A percentile compares a stretch with the other conserved stretches of the same genome.
These are phyloP conservation scores for Lycium barbarum DNA, from an alignment of 257 asterid genomes.

Conservation along the genomic window DNA sequence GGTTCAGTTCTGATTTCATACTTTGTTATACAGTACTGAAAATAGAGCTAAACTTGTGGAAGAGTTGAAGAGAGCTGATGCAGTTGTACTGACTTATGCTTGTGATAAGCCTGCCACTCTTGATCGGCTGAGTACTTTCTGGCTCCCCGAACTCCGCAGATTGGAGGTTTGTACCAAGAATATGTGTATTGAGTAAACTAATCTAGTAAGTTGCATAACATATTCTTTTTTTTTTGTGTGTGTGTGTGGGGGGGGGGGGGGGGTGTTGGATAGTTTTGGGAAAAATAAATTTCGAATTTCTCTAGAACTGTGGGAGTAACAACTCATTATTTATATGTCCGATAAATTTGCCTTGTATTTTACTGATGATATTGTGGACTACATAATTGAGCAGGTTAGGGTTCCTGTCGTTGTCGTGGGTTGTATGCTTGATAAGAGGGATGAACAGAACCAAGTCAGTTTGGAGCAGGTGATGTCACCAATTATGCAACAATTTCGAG, in stretches of 20 bases:
- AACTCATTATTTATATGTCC: not conserved
- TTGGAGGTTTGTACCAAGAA: slow-evolving; percentile 66
- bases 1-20: not conserved
- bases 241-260: not conserved
- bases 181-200: not conserved
- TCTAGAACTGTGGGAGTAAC: not conserved
- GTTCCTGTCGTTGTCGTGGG: slow-evolving; percentile 99
- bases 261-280: not conserved
- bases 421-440: slow-evolving; percentile 95
- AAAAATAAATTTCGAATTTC: not conserved
- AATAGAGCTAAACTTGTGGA: slow-evolving; percentile 73
- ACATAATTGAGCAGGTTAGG: slow-evolving; percentile 62
- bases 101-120: slow-evolving; percentile 91
- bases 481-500: slow-evolving; percentile 96
- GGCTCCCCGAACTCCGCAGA: slow-evolving; percentile 97
- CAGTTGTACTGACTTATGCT: slow-evolving; percentile 88
- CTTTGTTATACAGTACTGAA: slow-evolving; percentile 63
- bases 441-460: slow-evolving; percentile 69
- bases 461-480: slow-evolving; percentile 98
- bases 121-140: slow-evolving; percentile 87
- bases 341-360: slow-evolving; percentile 8
- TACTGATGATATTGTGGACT: not conserved
- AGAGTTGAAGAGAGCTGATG: slow-evolving; percentile 86
- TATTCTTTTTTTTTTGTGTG: not conserved
- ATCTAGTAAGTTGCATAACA: not conserved